Evolutionary conservation across 495 filamentous ascomycete species (phyloP), one percentile per base, ranked within the genome.

Genomic region (Cercophora scortea): DNA sequence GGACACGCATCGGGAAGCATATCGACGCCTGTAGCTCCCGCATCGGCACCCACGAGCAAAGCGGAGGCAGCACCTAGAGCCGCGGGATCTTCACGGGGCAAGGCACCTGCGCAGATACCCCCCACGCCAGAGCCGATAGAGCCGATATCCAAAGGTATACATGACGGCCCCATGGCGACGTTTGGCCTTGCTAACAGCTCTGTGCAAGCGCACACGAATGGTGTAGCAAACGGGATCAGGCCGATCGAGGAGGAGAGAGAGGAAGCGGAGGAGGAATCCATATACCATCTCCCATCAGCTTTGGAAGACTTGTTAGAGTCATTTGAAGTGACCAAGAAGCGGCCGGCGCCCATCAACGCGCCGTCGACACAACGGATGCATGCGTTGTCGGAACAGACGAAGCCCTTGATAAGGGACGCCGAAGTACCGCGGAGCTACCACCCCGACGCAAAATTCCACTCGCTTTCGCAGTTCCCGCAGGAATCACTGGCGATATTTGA

Each of bases 201-300:
- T 45, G 43, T 62, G 65, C 62, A 67, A 32, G 62, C 67, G 41
- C 71, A 79, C 54, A 63, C 78, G 9, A 86, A 87, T 59, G 83
- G 82, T 33, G 67, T 68, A 32, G 48, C 71, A 13, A 80, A 79
- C 47, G 78, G 75, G 6, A 60, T 71, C 54, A 73, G 79, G 51
- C 63, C 73, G 10, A 66, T 64, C 40, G 69, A 64, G 33, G 71
- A 76, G 38, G 70, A 70, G 35, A 65, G 63, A 39, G 69, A 64
- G 32, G 71, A 76, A 40, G 70, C 69, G 35, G 75, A 79, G 49
- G 77, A 87, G 34, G 90, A 96, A 67, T 92, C 92, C 10, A 85
- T 97, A 49, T 98, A 89, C 68, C 90, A 97, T 61, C 80, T 98
- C n/a, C 93, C 93, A 3, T 81, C 90, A 11, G 86, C 88, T 12